Base-by-base conservation (phyloP, 371 early-diverging fungal species). In the Apophysomyces ossiformis region DNA sequence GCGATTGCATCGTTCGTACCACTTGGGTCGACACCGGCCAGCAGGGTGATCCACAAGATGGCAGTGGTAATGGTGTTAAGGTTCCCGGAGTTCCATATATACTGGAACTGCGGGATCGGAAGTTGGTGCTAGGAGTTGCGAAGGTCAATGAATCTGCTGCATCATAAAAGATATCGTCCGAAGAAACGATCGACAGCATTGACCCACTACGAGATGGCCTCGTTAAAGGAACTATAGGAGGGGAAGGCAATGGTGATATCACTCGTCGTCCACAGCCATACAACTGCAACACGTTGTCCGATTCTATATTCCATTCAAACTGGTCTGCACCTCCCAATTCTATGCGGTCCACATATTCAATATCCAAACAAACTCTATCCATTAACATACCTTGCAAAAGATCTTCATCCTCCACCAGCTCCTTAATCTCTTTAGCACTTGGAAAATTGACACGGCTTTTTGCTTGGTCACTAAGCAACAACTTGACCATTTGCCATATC, bases 401-500 rank as follows among this genome's bases (percentile, higher is more conserved):
- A 26, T 65, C 58, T 50, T 78, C 71, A 26, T 58, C 26, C 6
- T 63, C 61, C 12, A 83, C 65, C 12, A 70, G 37, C 8, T 70
- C 57, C 37, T 69, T 45, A 6, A 83, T 50, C 35, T 80, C 75
- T 6, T 72, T 64, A 1, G 67, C 41, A 6, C 63, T 39, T 18
- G 75, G 77, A 46, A 83, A 83, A 7, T 63, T 70, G 13, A 83
- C 72, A 4, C 68, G 66, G 11, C 71, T 69, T 16, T 73, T 73
- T 16, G 79, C 79, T 44, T 74, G 65, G 12, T 83, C 76, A 35
- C 66, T 75, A 41, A 83, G 47, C 8, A 83, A 56, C 36, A 70
- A 58, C 43, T 80, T 78, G 7, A 79, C 60, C 61, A 78, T 71
- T 37, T 80, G 74, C 83, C 83, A 83, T 37, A 77, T 16, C 2